phyloP scores from a whole-genome alignment of 106 monocot genomes.

The Acorus gramineus region DNA sequence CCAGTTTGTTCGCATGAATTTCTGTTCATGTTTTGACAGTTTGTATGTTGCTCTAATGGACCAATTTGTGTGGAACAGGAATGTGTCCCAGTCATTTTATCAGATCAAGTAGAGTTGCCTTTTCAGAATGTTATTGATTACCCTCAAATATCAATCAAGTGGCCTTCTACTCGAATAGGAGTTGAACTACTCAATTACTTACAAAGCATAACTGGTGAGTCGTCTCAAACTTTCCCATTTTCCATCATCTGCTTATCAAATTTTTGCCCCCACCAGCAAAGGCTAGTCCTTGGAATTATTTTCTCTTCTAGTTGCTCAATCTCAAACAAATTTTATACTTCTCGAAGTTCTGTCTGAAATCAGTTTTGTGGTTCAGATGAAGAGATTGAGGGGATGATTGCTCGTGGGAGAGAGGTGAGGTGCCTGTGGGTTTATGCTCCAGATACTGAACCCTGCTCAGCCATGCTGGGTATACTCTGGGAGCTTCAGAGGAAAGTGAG shows the following conservation, averaged over 20 bases:
- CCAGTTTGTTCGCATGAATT: neutral
- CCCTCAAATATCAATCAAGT: slow-evolving; percentile 77
- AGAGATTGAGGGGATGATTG: slow-evolving; percentile 66
- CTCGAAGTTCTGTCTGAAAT: no score
- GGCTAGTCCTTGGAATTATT: no score
- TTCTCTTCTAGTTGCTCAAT: no score
- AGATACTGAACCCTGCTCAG: slow-evolving; percentile 74
- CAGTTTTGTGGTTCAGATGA: slow-evolving; percentile 38
- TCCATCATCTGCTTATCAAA: no score
- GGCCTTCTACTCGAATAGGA: slow-evolving; percentile 72
- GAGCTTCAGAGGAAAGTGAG: slow-evolving; percentile 81
- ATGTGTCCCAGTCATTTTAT: slow-evolving; percentile 93
- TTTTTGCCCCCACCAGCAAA: no score
- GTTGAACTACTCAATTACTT: slow-evolving; percentile 67
- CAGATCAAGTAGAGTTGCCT: slow-evolving; percentile 88
- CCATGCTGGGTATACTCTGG: slow-evolving; percentile 70
- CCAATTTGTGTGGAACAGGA: slow-evolving; percentile 31
- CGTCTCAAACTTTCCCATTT: neutral
- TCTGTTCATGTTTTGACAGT: neutral
- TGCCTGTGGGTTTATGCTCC: slow-evolving; percentile 83
- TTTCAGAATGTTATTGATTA: slow-evolving; percentile 97
- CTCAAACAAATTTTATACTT: no score
- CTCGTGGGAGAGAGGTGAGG: slow-evolving; percentile 47
- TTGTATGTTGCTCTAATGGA: neutral
- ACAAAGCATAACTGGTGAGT: slow-evolving; percentile 65